Evolutionary conservation across 148 eudicot genomes (phyloP), one percentile per base, ranked within the genome.

Genomic region (Camellia sinensis): DNA sequence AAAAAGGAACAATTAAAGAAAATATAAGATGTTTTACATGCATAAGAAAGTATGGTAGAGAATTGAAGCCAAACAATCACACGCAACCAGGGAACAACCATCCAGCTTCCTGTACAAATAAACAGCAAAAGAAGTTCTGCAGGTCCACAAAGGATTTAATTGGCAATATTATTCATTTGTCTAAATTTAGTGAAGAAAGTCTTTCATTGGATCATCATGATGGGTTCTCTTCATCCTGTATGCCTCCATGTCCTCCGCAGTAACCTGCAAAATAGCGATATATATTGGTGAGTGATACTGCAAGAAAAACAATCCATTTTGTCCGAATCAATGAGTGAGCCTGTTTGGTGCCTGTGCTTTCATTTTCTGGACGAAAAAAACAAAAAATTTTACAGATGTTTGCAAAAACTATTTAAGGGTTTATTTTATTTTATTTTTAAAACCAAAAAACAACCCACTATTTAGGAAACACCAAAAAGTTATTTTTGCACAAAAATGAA

Each of bases 151-250:
- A 15, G 29, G 13, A 74, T 40, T 40, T 56, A 5, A 60, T 69
- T 4, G 56, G 45, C 7, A 71, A 60, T 10, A 59, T 64, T 63
- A 65, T 29, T 29, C 37, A 29, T 29, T 71, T 5, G 53, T 73
- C 80, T 15, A 22, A 70, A 73, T 6, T 82, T 79, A 89, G 64
- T 87, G 57, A 60, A 93, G 65, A 79, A 95, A 95, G 40, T 93
- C 97, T 75, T 85, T 95, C 98, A 93, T 93, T 43, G 98, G 98
- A 81, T 95, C 96, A 53, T 95, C 94, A 18, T 89, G 94, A 76
- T 88, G 97, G 21, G 89, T 46, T 83, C 82, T 92, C 92, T 93
- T 93, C 97, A 95, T 90, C 81, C 93, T 84, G 76, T 87, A 95
- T 1, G 97, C 97, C 84, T 95, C 97, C 98, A 95, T 95, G 46